These are phyloP conservation scores for Magnolia officinalis DNA, from an alignment of 164 flowering plant species.

Conservation along the genomic window DNA sequence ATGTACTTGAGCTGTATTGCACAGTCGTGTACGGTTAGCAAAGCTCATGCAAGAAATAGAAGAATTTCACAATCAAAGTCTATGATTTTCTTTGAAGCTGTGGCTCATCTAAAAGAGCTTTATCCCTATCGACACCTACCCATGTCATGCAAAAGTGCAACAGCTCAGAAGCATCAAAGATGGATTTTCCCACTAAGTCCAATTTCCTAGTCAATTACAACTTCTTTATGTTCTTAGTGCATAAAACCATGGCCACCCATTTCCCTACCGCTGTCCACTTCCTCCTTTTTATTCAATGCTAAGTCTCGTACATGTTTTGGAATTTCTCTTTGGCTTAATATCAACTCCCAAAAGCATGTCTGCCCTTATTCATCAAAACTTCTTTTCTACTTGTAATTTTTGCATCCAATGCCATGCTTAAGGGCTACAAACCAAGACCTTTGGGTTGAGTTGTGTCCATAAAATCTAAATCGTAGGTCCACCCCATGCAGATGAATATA, in stretches of 20 bases:
- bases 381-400: constrained; percentile 13
- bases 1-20: too few relatives aligned
- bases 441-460: neutral
- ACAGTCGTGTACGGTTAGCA: too few relatives aligned
- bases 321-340: neutral
- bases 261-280: constrained; percentile 6
- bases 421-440: constrained; percentile 11
- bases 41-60: too few relatives aligned
- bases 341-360: constrained; percentile 2
- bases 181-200: neutral
- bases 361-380: constrained; percentile 7
- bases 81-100: neutral
- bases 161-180: neutral
- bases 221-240: constrained; percentile 6
- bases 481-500: neutral
- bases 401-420: constrained; percentile 9
- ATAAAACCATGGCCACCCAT: constrained; percentile 22
- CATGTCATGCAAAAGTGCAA: neutral
- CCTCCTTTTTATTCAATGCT: neutral
- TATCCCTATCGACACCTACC: neutral
- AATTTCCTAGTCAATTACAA: neutral
- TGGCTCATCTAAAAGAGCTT: neutral
- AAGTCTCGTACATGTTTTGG: constrained; percentile 17
- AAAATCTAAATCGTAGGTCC: neutral
- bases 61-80: too few relatives aligned